Conservation (phyloP, 805 yeast species). For the Ogataea zsoltii region DNA sequence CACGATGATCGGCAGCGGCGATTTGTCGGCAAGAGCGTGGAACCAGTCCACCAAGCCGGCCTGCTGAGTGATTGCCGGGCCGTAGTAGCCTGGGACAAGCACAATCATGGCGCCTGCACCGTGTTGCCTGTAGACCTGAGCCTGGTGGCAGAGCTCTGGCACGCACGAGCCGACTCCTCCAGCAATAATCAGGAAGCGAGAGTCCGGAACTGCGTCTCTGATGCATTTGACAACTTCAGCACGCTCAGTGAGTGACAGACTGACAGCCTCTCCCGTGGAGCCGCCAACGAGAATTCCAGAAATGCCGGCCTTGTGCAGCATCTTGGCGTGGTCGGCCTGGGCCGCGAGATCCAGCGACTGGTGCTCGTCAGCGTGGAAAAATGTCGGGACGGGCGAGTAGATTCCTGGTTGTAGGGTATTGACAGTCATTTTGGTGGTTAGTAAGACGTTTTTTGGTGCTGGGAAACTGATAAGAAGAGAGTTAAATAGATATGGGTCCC, state of each 20-base stretch:
- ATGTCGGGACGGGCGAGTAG: slow-evolving; percentile 48
- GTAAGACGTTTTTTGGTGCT: background rate
- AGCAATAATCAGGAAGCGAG: slow-evolving; percentile 41
- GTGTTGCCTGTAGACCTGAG: slow-evolving; percentile 33
- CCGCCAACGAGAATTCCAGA: slow-evolving; percentile 50
- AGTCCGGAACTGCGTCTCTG: slow-evolving; percentile 39
- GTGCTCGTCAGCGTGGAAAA: slow-evolving; percentile 40
- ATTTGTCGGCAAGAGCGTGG: slow-evolving; percentile 41
- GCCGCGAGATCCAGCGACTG: slow-evolving; percentile 41
- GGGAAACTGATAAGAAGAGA: too few species aligned
- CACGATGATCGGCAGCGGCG: slow-evolving; percentile 43
- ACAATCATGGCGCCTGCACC: slow-evolving; percentile 42
- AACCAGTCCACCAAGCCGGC: slow-evolving; percentile 47
- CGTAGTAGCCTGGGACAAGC: slow-evolving; percentile 51
- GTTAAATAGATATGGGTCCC: too few species aligned
- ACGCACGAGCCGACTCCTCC: slow-evolving; percentile 50
- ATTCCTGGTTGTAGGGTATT: slow-evolving; percentile 32
- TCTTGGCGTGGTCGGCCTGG: slow-evolving; percentile 46
- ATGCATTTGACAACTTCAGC: slow-evolving; percentile 32
- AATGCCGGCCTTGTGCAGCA: slow-evolving; percentile 44
- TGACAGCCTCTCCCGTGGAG: slow-evolving; percentile 58
- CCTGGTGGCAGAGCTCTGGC: slow-evolving; percentile 44
- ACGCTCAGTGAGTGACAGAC: slow-evolving; percentile 47
- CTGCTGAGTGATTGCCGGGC: slow-evolving; percentile 42
- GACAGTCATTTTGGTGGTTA: slow-evolving; percentile 7